Percentiles rank a stretch among this genome's conserved stretches.
phyloP scores from a whole-genome alignment of 1,284 basidiomycete species.

The Cystobasidium sp. region DNA sequence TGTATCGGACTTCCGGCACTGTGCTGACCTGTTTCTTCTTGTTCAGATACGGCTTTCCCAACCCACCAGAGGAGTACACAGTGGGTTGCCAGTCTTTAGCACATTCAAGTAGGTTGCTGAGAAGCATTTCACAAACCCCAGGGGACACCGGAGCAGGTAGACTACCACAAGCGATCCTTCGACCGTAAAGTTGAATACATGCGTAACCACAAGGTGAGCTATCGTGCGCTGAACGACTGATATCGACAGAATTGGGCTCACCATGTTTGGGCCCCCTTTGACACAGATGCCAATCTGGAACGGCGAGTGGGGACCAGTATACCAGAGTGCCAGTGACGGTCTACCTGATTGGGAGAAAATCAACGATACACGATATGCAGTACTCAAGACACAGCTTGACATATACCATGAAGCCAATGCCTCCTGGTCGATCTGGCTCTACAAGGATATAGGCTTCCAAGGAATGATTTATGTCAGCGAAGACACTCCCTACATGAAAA shows the following conservation, averaged over 20 bases:
- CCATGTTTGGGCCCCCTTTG: neutral
- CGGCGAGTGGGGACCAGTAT: slow-evolving; percentile 67
- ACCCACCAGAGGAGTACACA: slow-evolving; percentile 65
- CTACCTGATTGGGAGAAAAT: slow-evolving; percentile 62
- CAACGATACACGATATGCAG: slow-evolving; percentile 69
- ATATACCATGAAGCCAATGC: slow-evolving; percentile 68
- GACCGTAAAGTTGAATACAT: slow-evolving; percentile 63
- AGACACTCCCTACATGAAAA: slow-evolving; percentile 56
- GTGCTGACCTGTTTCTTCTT: too few species aligned
- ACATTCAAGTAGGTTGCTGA: neutral
- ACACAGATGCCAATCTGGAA: slow-evolving; percentile 68
- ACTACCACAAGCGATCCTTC: slow-evolving; percentile 61
- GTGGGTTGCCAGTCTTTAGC: neutral
- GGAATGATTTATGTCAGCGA: slow-evolving; percentile 71
- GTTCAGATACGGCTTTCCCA: slow-evolving; percentile 69
- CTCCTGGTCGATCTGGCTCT: slow-evolving; percentile 84
- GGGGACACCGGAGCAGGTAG: slow-evolving; percentile 9
- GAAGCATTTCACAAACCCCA: too few species aligned
- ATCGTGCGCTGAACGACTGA: too few species aligned
- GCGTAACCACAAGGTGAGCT: slow-evolving; percentile 19
- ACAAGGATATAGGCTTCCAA: slow-evolving; percentile 81
- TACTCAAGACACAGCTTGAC: slow-evolving; percentile 72
- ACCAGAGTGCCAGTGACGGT: slow-evolving; percentile 54
- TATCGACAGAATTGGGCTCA: neutral
- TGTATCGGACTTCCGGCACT: neutral